Base-by-base conservation (phyloP, 2,329 filamentous ascomycete species). In the Ilyonectria sp. region DNA sequence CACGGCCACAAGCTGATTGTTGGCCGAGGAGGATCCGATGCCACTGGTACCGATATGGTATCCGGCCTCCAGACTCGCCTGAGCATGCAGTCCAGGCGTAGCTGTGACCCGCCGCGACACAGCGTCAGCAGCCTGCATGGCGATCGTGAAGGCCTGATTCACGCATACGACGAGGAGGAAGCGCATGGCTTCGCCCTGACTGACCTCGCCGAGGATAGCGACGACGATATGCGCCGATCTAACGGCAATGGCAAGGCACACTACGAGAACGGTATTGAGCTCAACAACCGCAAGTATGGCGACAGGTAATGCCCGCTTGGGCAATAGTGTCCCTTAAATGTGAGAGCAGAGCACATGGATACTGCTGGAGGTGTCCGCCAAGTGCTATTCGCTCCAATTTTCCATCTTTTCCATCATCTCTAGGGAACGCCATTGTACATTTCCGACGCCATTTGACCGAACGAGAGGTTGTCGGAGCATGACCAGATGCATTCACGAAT, bases 31-130 rank as follows among this genome's bases (percentile, higher is more conserved):
- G 87, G 89, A 66, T 88, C 91, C 57, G 94, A 97, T 78, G 93
- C 92, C 55, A 93, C 95, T 5, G 96, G 95, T 13, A 98, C 95
- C 15, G 96, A 99, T 79, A 94, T 93, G 79, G 90, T 99, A 63
- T 94, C 94, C 31, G 93, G 93, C 71, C 89, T 97, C 72, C 93
- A 96, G 77, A 98, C 96, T 19, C 91, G 97, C 67, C 89, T 94
- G 71, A 97, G 94, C 78, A 98, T 99, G 94, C 96, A 98, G 79
- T 87, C 92, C 7, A 88, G 95, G 72, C 87, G 96, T 71, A 96
- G 92, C 73, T 88, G 91, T 15, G 86, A 89, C 71, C 89, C 91
- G 15, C 84, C 86, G 65, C 85, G 91, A 60, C 90, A 89, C 76
- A 91, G 90, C 75, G 86, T 89, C 54, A 89, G 90, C 77, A 89